phyloP scores from a whole-genome alignment of 768 basidiomycete species.

The Pleurotus giganteus region DNA sequence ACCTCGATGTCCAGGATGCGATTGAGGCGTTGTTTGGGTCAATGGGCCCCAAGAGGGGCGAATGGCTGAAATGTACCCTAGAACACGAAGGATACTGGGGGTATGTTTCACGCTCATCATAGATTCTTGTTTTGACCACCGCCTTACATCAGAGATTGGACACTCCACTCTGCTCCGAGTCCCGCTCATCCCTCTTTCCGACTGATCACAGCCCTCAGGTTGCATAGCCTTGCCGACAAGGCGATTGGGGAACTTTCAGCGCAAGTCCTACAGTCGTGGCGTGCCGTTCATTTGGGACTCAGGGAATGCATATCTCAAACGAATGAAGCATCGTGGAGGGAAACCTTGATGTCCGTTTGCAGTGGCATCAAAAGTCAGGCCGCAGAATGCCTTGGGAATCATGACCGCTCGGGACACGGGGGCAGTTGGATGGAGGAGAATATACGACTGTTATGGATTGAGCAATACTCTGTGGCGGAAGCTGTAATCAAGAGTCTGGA shows the following conservation, averaged over 20 bases:
- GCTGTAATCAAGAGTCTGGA: conserved; percentile 45
- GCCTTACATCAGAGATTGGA: conserved; percentile 65
- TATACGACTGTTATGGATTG: conserved; percentile 56
- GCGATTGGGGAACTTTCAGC: conserved; percentile 23
- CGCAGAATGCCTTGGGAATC: conserved; percentile 14
- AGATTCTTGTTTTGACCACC: neutral
- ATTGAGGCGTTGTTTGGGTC: conserved; percentile 49
- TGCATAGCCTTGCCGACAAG: conserved; percentile 46
- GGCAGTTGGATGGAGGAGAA: conserved; percentile 30
- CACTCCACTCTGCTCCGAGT: conserved; percentile 56
- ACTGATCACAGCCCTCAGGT: conserved; percentile 66
- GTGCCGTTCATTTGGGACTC: conserved; percentile 46
- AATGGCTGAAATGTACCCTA: conserved; percentile 52
- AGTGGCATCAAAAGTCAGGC: conserved; percentile 32
- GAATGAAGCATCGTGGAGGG: conserved; percentile 50
- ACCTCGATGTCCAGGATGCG: conserved; percentile 61
- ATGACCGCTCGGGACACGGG: neutral
- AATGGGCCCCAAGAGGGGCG: conserved; percentile 33
- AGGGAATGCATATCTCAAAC: conserved; percentile 41
- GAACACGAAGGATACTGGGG: conserved; percentile 78
- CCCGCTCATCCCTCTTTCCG: conserved; percentile 81
- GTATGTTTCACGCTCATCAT: conserved; percentile 37
- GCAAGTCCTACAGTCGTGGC: conserved; percentile 45
- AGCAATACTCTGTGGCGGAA: conserved; percentile 52
- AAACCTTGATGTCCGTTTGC: conserved; percentile 38